Percentiles rank a stretch among this genome's conserved stretches.
Conservation (phyloP, 1,284 basidiomycete genomes). For the Cryptococcus sp. region DNA sequence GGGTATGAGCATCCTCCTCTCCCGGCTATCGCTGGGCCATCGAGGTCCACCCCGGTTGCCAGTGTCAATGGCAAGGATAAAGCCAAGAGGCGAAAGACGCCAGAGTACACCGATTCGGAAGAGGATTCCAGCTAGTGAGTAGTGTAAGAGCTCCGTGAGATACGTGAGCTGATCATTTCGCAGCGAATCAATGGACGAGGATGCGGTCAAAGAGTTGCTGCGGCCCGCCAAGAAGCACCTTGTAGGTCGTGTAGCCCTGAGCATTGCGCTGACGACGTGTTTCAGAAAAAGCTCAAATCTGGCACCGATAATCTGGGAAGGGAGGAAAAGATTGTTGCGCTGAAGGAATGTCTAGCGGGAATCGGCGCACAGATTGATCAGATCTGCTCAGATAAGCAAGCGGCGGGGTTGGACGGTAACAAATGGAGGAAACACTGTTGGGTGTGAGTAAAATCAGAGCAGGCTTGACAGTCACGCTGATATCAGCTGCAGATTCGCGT, state of each 20-base stretch:
- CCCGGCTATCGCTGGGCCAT: conserved; percentile 19
- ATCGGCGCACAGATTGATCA: conserved; percentile 91
- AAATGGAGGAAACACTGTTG: conserved; percentile 92
- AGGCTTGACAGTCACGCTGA: neutral
- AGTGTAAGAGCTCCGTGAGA: conserved; percentile 14
- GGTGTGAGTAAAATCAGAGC: conserved; percentile 65
- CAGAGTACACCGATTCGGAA: conserved; percentile 85
- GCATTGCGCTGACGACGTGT: neutral
- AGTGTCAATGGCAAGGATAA: conserved; percentile 53
- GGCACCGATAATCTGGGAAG: conserved; percentile 89
- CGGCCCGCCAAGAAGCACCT: conserved; percentile 96
- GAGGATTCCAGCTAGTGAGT: conserved; percentile 72
- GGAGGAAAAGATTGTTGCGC: conserved; percentile 90
- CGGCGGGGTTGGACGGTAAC: conserved; percentile 73
- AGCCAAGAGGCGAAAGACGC: conserved; percentile 82
- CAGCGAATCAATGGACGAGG: conserved; percentile 95
- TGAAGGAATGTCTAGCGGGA: conserved; percentile 92
- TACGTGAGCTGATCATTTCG: conserved; percentile 19
- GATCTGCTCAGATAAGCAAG: conserved; percentile 74
- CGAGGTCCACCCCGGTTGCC: conserved; percentile 19
- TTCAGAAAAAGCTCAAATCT: conserved; percentile 86
- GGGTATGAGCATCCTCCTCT: conserved; percentile 43
- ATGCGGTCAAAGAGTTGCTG: conserved; percentile 89
- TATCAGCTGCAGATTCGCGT: conserved; percentile 67
- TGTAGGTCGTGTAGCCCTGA: conserved; percentile 56